These are phyloP conservation scores for Schizosaccharomyces cryophilus DNA, from an alignment of 805 yeast species.

Conservation along the genomic window DNA sequence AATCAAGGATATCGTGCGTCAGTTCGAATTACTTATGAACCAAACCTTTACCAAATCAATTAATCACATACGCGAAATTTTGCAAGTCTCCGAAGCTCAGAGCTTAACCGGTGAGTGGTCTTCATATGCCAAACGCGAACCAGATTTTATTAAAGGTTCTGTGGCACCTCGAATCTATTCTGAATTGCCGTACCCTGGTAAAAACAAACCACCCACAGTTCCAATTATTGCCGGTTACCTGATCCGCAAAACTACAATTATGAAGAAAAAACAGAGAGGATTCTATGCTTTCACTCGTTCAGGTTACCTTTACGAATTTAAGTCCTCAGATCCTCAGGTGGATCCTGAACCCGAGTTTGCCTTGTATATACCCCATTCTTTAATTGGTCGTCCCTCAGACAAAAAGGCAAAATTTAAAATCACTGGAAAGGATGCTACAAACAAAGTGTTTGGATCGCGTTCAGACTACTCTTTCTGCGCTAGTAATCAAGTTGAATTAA, in stretches of 20 bases:
- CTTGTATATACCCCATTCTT: constrained; percentile 24
- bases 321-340: constrained; percentile 18
- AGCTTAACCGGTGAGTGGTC: constrained; percentile 23
- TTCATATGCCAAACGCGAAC: constrained; percentile 16
- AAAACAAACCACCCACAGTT: constrained; percentile 17
- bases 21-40: constrained; percentile 10
- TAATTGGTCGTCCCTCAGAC: constrained; percentile 16
- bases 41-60: constrained; percentile 12
- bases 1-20: constrained; percentile 18
- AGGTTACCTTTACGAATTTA: constrained; percentile 23
- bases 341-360: constrained; percentile 25
- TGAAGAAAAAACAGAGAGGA: constrained; percentile 19
- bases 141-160: constrained; percentile 14
- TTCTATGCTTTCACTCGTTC: constrained; percentile 25
- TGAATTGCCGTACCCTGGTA: constrained; percentile 18
- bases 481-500: constrained; percentile 21
- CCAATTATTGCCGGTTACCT: constrained; percentile 27
- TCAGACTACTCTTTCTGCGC: constrained; percentile 21
- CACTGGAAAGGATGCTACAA: constrained; percentile 20
- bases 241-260: constrained; percentile 20
- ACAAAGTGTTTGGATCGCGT: constrained; percentile 13
- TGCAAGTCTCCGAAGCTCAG: constrained; percentile 14
- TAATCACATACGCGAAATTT: constrained; percentile 13
- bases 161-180: constrained; percentile 18
- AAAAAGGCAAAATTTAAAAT: constrained; percentile 20